A percentile compares a stretch with the other conserved stretches of the same genome.
These are phyloP conservation scores for Lepidium campestre DNA, from an alignment of 441 rosid genomes.

Conservation along the genomic window DNA sequence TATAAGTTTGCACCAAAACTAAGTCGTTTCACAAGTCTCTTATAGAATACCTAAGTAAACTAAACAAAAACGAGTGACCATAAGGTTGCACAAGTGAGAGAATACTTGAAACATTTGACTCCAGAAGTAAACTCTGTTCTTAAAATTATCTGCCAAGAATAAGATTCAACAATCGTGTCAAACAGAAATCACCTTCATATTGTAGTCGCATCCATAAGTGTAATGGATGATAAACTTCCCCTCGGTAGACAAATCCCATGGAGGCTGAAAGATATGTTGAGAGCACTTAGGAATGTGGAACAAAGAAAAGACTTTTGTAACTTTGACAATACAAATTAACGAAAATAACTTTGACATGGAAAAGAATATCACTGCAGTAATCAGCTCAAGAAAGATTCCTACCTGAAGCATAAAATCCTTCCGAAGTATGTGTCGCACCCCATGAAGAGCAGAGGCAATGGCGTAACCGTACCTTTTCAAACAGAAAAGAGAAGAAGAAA, in stretches of 20 bases:
- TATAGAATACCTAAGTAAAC: neutral
- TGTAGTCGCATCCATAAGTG: constrained; percentile 69
- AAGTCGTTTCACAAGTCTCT: neutral
- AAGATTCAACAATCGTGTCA: neutral
- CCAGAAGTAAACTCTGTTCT: neutral
- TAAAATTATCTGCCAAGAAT: neutral
- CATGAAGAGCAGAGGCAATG: constrained; percentile 66
- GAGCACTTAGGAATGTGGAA: constrained; percentile 5
- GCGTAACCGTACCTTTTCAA: constrained; percentile 64
- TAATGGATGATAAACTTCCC: constrained; percentile 62
- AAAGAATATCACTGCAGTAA: neutral
- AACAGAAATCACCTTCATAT: constrained; percentile 44
- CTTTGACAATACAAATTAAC: neutral
- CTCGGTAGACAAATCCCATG: constrained; percentile 49
- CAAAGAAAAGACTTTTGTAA: neutral
- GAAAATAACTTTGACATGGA: neutral
- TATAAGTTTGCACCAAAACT: neutral
- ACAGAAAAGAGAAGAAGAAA: neutral
- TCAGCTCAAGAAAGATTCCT: neutral
- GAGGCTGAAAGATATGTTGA: constrained; percentile 46
- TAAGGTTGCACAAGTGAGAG: neutral
- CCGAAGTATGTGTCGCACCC: constrained; percentile 51
- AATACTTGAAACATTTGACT: neutral
- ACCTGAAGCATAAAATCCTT: constrained; percentile 79
- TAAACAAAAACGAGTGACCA: neutral